phyloP scores from a whole-genome alignment of 768 basidiomycete species.

The Infundibulicybe gibba region DNA sequence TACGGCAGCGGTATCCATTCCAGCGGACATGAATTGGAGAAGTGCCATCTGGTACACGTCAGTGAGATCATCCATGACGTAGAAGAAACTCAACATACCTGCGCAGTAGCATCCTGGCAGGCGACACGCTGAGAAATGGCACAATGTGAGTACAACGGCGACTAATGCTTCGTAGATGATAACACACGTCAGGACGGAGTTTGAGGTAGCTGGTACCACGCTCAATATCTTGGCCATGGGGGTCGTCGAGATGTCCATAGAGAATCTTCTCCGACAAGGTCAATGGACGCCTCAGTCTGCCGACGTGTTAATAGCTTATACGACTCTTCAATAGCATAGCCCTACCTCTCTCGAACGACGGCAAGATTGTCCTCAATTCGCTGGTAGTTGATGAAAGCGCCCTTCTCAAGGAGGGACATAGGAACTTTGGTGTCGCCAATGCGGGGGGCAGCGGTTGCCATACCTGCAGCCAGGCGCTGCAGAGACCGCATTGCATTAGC shows the following conservation, averaged over 20 bases:
- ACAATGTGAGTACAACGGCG: conserved; percentile 4
- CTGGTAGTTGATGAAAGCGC: conserved; percentile 89
- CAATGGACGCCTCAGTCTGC: conserved; percentile 82
- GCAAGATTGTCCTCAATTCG: conserved; percentile 97
- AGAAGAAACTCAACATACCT: conserved; percentile 38
- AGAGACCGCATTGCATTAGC: conserved; percentile 49
- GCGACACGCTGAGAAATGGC: conserved; percentile 63
- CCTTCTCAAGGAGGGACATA: conserved; percentile 84
- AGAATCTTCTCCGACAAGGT: conserved; percentile 96
- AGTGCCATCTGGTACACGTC: conserved; percentile 88
- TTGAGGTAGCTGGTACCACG: conserved; percentile 95
- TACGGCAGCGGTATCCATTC: conserved; percentile 96
- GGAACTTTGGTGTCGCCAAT: conserved; percentile 90
- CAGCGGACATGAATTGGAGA: conserved; percentile 99
- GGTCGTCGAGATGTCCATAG: conserved; percentile 97
- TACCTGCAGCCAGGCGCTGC: conserved; percentile 56
- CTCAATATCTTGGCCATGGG: conserved; percentile 84
- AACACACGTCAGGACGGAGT: conserved; percentile 91
- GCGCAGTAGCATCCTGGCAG: conserved; percentile 89
- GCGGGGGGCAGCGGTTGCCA: conserved; percentile 77
- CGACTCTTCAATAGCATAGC: neutral
- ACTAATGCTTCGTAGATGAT: conserved; percentile 1
- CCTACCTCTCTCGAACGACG: conserved; percentile 77
- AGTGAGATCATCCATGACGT: conserved; percentile 21
- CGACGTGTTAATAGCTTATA: conserved; percentile 5